phyloP scores from a whole-genome alignment of 345 rosid genomes.

The Hibiscus syriacus region DNA sequence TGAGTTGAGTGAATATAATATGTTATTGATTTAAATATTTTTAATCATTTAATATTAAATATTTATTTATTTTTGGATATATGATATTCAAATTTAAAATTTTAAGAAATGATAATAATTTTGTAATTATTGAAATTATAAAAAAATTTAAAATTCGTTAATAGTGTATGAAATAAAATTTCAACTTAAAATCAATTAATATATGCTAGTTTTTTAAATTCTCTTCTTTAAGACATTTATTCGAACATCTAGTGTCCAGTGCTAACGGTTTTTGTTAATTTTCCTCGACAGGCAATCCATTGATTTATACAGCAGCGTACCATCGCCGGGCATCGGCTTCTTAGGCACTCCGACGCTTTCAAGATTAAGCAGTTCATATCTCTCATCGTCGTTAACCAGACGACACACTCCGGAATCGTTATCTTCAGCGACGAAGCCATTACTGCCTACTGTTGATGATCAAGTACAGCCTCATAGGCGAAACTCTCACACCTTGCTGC shows the following conservation, averaged over 20 bases:
- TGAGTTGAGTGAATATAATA: too few species aligned
- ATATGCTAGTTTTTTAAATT: too few species aligned
- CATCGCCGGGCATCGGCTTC: conserved; percentile 65
- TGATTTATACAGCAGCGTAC: conserved; percentile 74
- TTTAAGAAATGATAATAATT: too few species aligned
- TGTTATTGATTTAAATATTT: too few species aligned
- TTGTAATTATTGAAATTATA: too few species aligned
- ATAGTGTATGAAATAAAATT: too few species aligned
- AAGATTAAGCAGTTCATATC: conserved; percentile 58
- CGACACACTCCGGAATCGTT: conserved; percentile 60
- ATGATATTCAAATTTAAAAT: too few species aligned
- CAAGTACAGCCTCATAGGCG: conserved; percentile 25
- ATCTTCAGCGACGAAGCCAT: conserved; percentile 43
- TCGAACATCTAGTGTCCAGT: not conserved
- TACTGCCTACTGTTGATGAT: conserved; percentile 37
- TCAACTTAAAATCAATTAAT: too few species aligned
- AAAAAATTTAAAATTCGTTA: too few species aligned
- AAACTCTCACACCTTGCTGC: conserved; percentile 42
- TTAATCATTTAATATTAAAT: too few species aligned
- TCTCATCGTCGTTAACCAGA: conserved; percentile 51
- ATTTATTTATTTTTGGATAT: too few species aligned
- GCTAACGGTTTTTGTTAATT: not conserved
- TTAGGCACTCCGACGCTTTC: conserved; percentile 53
- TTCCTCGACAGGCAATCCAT: conserved; percentile 70
- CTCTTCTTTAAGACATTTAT: not conserved